Conservation (phyloP, 2,329 filamentous ascomycete species). For the Beauveria sp. region DNA sequence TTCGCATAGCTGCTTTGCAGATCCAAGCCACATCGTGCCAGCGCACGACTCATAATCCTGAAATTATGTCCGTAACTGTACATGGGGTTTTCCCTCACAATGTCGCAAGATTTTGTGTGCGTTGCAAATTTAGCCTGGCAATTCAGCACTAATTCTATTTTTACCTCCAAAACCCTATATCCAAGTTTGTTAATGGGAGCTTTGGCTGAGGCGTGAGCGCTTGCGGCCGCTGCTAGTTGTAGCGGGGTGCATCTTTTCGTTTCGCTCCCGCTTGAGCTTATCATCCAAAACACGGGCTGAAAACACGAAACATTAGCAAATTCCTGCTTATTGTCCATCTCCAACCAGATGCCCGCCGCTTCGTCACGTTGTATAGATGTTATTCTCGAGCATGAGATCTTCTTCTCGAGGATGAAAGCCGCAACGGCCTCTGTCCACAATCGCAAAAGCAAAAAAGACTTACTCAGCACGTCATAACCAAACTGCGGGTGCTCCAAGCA, state of each 20-base stretch:
- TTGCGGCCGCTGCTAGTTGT: constrained; percentile 44
- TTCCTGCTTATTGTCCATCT: constrained; percentile 10
- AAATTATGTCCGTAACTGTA: background rate
- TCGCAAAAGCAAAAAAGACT: constrained; percentile 20
- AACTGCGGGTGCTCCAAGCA: constrained; percentile 90
- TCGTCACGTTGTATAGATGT: too few relatives aligned
- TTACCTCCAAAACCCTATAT: background rate
- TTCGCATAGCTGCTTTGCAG: background rate
- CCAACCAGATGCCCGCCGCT: too few relatives aligned
- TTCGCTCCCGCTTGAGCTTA: constrained; percentile 57
- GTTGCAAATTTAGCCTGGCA: background rate
- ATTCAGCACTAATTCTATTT: background rate
- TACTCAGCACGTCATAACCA: constrained; percentile 84
- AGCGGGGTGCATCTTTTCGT: constrained; percentile 49
- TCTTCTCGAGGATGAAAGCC: too few relatives aligned
- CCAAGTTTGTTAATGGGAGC: constrained; percentile 12
- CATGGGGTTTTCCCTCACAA: background rate
- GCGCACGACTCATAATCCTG: background rate
- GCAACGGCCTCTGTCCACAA: background rate
- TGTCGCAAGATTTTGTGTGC: background rate
- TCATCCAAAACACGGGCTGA: constrained; percentile 57
- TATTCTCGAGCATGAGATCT: too few relatives aligned
- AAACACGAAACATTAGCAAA: constrained; percentile 15
- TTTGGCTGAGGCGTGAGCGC: constrained; percentile 46
- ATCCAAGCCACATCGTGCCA: background rate